Base-by-base conservation (phyloP, 2,329 filamentous ascomycete species). In the Metarhizium album region DNA sequence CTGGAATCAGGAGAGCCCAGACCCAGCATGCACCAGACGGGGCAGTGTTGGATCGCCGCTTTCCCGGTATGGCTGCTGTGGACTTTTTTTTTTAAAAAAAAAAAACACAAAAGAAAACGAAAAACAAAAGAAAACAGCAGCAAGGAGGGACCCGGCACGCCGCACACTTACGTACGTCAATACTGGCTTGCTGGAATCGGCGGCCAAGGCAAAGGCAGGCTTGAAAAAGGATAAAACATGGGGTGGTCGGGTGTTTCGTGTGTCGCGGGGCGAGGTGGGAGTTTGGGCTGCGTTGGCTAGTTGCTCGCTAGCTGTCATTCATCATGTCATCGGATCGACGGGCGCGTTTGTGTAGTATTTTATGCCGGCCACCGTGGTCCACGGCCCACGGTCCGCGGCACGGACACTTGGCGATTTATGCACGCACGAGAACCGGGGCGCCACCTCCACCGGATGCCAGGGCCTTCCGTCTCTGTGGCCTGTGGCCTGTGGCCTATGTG, bases 361-460 rank as follows among this genome's bases (percentile, higher is more conserved):
- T 9, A 29, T 29, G 27, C 27, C 33, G 33, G 33, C 33, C 33
- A 35, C 16, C 33, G 16, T 13, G 33, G 33, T 35, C 11, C 33
- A 35, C 33, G 14, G 33, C 13, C 24, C 24, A 27, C 24, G 24
- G 24, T 4, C 24, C 24, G 8, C 24, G 24, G 24, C n/a, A n/a
- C n/a, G n/a, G n/a, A n/a, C n/a, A n/a, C n/a, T n/a, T n/a, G 40
- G 20, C 40, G 40, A 43, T 43, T 9, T 23, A 31, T 20, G 23
- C 46, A 18, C 27, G n/a, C 8, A 18, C 27, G n/a, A 2, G 16
- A 42, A 46, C 16, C 7, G 31, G 20, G 33, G 23, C 35, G 43
- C 49, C 45, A 50, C 49, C 48, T 48, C 45, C 49, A 43, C 49
- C 45, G 45, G 49, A 47, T 45, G 35, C n/a, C 4, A 27, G 31